phyloP scores from a whole-genome alignment of 257 asterid genomes.

The Primulina tabacum region DNA sequence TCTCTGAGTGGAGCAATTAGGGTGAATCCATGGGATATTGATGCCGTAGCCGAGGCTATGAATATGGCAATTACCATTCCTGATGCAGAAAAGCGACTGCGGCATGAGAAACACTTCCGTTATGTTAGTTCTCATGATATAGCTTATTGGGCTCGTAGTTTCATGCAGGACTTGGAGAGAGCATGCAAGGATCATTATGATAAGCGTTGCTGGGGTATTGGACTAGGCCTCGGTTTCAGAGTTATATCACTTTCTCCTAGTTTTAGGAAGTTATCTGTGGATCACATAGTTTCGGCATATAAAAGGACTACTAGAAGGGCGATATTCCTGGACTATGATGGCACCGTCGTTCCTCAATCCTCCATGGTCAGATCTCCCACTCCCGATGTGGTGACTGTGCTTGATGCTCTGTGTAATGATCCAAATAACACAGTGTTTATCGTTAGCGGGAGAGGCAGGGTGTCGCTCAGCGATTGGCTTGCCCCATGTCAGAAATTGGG shows the following conservation, averaged over 20 bases:
- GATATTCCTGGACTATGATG: slow-evolving; percentile 90
- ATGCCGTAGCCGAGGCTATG: slow-evolving; percentile 86
- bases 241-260: slow-evolving; percentile 83
- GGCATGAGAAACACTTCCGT: slow-evolving; percentile 88
- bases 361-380: slow-evolving; percentile 60
- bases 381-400: slow-evolving; percentile 55
- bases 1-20: slow-evolving; percentile 89
- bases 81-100: slow-evolving; percentile 64
- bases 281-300: slow-evolving; percentile 66
- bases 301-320: slow-evolving; percentile 66
- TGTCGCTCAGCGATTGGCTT: slow-evolving; percentile 69
- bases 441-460: slow-evolving; percentile 82
- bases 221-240: slow-evolving; percentile 78
- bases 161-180: slow-evolving; percentile 78
- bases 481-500: slow-evolving; percentile 72
- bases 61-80: slow-evolving; percentile 56
- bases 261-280: slow-evolving; percentile 69
- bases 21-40: slow-evolving; percentile 93
- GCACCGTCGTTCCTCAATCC: slow-evolving; percentile 80
- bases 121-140: slow-evolving; percentile 86
- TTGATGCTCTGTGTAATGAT: slow-evolving; percentile 62
- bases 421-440: slow-evolving; percentile 74
- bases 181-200: slow-evolving; percentile 79
- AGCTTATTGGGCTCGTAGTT: slow-evolving; percentile 90
- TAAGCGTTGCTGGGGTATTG: slow-evolving; percentile 89